Base-by-base conservation (phyloP, 106 monocot genomes). In the Chionographis japonica region DNA sequence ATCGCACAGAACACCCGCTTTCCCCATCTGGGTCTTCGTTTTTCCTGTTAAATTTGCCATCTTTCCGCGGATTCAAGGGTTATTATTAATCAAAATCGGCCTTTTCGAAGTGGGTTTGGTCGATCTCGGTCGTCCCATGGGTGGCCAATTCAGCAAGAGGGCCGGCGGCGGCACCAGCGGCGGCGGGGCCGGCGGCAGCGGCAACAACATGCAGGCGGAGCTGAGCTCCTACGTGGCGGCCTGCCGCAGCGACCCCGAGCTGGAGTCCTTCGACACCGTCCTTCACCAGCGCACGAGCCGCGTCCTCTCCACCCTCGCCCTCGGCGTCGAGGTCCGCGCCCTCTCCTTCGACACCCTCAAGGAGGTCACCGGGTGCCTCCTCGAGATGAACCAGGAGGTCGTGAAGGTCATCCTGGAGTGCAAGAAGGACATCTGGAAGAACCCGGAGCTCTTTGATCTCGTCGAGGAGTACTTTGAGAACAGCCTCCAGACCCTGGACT, bases 311-410 rank as follows among this genome's bases (percentile, higher is more conserved):
- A 83, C 77, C 37, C 82, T 97, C 40, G 78, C 92, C 39, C 61
- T 55, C 18, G 86, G 86, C 51, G 86, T 88, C 37, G 89, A 86
- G 73, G 80, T 81, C 18, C 84, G 84, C 9, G 70, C 92, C 38
- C 77, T 97, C 56, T 97, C 95, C 46, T 77, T 97, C 54, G 84
- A 78, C 35, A 77, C 86, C 36, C 84, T 97, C 63, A 79, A 51
- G 41, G 91, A 89, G 71, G 82, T 97, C 67, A 92, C 95, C n/a
- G 81, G 82, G 54, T 84, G 80, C 81, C 84, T 97, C 63, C 76
- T 97, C 53, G 92, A 97, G 62, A 89, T 86, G 80, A 97, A 92
- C 86, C 92, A 97, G 61, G 92, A 92, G 60, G 95, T 97, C 41
- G 95, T 97, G 17, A 76, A 79, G 62, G 74, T 86, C 60, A 95